A percentile compares a stretch with the other conserved stretches of the same genome.
phyloP scores from a whole-genome alignment of 1,284 basidiomycete species.

The Sporisorium graminicola region DNA sequence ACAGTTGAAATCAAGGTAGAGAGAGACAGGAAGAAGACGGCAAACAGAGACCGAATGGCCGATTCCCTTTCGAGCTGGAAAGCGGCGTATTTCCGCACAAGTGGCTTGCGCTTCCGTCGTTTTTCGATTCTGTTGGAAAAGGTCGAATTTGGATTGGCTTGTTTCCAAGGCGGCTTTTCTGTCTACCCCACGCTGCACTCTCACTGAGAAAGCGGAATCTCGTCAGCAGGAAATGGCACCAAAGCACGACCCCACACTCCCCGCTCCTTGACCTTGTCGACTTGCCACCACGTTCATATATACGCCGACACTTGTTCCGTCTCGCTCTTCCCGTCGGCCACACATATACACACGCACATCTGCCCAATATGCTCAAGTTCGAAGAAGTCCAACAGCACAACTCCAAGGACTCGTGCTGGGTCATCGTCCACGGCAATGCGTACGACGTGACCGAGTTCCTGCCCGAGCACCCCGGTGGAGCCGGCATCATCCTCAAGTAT shows the following conservation, averaged over 20 bases:
- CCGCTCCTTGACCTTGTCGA: background rate
- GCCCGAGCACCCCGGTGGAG: conserved; percentile 78
- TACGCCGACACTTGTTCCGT: background rate
- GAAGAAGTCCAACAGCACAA: conserved; percentile 79
- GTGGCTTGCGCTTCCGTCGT: too few species aligned
- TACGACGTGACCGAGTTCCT: conserved; percentile 89
- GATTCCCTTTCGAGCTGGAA: background rate
- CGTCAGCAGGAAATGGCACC: background rate
- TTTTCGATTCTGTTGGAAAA: background rate
- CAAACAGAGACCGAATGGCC: background rate
- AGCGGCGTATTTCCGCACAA: conserved; percentile 28
- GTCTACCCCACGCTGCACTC: conserved; percentile 3
- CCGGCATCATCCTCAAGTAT: conserved; percentile 79
- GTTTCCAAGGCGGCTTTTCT: too few species aligned
- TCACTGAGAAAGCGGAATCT: background rate
- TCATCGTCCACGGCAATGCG: conserved; percentile 82
- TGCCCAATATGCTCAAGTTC: conserved; percentile 51
- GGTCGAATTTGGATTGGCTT: conserved; percentile 11
- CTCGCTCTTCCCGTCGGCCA: background rate
- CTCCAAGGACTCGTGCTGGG: conserved; percentile 83
- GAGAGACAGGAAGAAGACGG: background rate
- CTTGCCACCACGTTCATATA: conserved; percentile 3
- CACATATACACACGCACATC: background rate
- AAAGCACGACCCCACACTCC: background rate
- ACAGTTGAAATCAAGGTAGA: background rate